Conservation (phyloP, 768 basidiomycete genomes). For the Melanogaster broomeanus region DNA sequence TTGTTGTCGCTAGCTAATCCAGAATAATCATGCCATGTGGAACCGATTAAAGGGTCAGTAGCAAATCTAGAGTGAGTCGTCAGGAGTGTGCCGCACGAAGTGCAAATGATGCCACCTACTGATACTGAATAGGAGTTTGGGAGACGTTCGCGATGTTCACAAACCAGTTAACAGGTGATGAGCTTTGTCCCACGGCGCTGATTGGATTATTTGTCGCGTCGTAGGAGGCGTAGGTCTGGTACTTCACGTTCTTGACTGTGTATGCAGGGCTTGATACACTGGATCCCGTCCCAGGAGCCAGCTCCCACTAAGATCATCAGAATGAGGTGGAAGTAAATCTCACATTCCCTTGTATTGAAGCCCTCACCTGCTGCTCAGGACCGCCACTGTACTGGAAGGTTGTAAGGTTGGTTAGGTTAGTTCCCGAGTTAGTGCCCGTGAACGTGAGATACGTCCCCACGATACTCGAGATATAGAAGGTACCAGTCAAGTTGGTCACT, state of each 20-base stretch:
- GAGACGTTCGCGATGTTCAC: no score
- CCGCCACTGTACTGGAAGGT: background rate
- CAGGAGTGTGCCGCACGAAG: background rate
- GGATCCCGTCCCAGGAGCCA: background rate
- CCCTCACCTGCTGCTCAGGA: background rate
- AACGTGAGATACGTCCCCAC: background rate
- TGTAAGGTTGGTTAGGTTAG: background rate
- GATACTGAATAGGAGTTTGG: no score
- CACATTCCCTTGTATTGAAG: background rate
- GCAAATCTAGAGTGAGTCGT: background rate
- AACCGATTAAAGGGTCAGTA: background rate
- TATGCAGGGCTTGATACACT: background rate
- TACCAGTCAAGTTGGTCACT: background rate
- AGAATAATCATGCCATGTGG: background rate
- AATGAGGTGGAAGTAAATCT: background rate
- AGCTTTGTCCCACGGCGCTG: background rate
- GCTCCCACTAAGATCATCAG: background rate
- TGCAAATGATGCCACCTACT: background rate
- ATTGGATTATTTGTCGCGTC: background rate
- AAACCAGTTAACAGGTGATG: background rate
- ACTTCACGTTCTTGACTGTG: background rate
- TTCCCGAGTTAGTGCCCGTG: background rate
- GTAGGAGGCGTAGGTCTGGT: background rate
- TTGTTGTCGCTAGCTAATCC: background rate
- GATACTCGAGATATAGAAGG: background rate